phyloP scores from a whole-genome alignment of 169 alveolate species.

The Plasmodium vivax region DNA sequence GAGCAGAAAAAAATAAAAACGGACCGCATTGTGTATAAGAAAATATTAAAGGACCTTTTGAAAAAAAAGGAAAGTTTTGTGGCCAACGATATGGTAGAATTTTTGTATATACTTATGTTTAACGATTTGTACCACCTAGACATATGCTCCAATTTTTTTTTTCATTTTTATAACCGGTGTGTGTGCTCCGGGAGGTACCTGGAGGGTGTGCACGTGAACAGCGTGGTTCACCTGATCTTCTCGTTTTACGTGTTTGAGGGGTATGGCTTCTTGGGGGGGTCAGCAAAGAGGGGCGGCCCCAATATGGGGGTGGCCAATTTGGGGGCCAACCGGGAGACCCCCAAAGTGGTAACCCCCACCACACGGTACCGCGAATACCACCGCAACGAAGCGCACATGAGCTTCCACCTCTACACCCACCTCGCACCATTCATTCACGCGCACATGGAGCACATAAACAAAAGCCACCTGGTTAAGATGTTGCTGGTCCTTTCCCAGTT shows the following conservation, averaged over 20 bases:
- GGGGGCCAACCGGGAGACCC: neutral
- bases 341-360: neutral
- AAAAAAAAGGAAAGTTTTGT: slow-evolving; percentile 52
- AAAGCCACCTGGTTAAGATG: slow-evolving; percentile 54
- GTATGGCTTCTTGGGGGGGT: slow-evolving; percentile 15
- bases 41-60: slow-evolving; percentile 64
- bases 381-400: slow-evolving; percentile 15
- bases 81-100: slow-evolving; percentile 43
- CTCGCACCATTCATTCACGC: slow-evolving; percentile 15
- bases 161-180: slow-evolving; percentile 55
- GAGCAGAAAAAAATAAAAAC: slow-evolving; percentile 73
- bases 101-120: slow-evolving; percentile 58
- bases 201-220: slow-evolving; percentile 54
- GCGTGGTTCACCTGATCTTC: slow-evolving; percentile 58
- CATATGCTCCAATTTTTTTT: slow-evolving; percentile 47
- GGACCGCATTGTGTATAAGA: slow-evolving; percentile 64
- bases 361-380: slow-evolving; percentile 14
- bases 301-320: too few species aligned
- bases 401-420: slow-evolving; percentile 53
- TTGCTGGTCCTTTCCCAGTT: slow-evolving; percentile 56
- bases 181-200: slow-evolving; percentile 39
- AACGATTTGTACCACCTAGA: slow-evolving; percentile 72
- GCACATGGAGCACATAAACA: slow-evolving; percentile 65
- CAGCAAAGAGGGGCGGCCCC: neutral
- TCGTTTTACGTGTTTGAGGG: slow-evolving; percentile 43